Evolutionary conservation across 306 rosid species (phyloP), one percentile per base, ranked within the genome.

Genomic region (Vigna reflexopilosa): DNA sequence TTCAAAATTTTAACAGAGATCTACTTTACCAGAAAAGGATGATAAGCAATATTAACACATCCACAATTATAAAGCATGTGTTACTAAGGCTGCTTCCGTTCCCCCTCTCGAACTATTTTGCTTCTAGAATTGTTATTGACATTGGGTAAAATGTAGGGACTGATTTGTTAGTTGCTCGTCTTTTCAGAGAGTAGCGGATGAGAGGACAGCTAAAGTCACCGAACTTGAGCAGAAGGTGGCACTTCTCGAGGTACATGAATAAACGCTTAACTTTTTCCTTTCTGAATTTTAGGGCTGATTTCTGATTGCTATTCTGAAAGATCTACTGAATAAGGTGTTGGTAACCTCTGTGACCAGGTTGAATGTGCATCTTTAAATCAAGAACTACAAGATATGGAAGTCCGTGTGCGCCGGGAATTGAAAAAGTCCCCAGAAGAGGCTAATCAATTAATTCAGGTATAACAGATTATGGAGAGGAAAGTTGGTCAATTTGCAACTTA

Each of bases 141-240:
- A 38, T 70, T 70, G 69, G 65, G 75, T 52, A 66, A 28, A 61
- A 70, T 76, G 14, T 14, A 63, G 9, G 34, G 38, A 70, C 55
- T 83, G 72, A 85, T 48, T 67, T 70, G 56, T 82, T 73, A 52
- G 51, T 66, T 73, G 70, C 69, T 87, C 79, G 59, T 22, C 26
- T 59, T 67, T 83, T 64, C 80, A 95, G 98, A 89, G 98, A 83
- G 80, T 87, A 70, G 96, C 97, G 7, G 99, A 95, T 84, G 99
- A 95, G 77, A 90, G 98, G 80, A 93, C 97, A 44, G 79, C 94
- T 8, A 95, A 90, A 89, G 98, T 90, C 74, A 85, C 97, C 34
- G 98, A 95, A 67, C 97, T 95, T 80, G 98, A 95, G 90, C 99
- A 88, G 87, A 95, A 93, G 83, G 87, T 93, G 89, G 98, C 97